Percentiles rank a stretch among this genome's conserved stretches.
Conservation (phyloP, 148 eudicot genomes). For the Pouteria glomerata region DNA sequence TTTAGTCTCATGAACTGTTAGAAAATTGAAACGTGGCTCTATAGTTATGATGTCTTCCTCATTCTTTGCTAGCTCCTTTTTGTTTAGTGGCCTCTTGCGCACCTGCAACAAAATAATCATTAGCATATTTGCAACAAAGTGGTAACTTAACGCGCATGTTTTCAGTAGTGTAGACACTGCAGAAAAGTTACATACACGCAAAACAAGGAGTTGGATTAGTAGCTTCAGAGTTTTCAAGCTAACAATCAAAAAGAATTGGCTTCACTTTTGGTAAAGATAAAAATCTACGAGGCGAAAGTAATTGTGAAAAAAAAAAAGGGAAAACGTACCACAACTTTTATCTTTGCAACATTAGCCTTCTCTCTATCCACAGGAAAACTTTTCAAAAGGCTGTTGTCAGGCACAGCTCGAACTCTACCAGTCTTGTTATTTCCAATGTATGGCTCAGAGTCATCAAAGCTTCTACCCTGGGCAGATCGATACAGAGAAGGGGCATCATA, state of each 20-base stretch:
- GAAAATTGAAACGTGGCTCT: slow-evolving; percentile 53
- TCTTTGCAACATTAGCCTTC: slow-evolving; percentile 82
- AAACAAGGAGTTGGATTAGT: neutral
- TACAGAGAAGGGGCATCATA: slow-evolving; percentile 45
- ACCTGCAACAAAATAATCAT: slow-evolving; percentile 45
- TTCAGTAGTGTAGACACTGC: too few species aligned
- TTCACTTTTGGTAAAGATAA: neutral
- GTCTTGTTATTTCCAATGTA: too few species aligned
- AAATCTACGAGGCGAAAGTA: too few species aligned
- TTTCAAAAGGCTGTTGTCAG: slow-evolving; percentile 51
- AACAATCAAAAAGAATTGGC: neutral
- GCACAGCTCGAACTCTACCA: too few species aligned
- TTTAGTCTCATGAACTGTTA: slow-evolving; percentile 90
- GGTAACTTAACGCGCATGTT: too few species aligned
- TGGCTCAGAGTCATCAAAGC: slow-evolving; percentile 81
- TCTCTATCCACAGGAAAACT: slow-evolving; percentile 71
- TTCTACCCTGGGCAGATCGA: slow-evolving; percentile 53
- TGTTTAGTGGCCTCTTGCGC: slow-evolving; percentile 91
- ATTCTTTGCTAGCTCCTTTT: slow-evolving; percentile 82
- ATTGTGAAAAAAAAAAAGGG: too few species aligned
- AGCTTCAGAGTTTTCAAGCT: slow-evolving; percentile 6
- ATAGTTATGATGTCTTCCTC: slow-evolving; percentile 83
- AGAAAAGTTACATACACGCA: neutral
- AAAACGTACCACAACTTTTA: slow-evolving; percentile 94
- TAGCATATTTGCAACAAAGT: too few species aligned